Evolutionary conservation across 2,329 filamentous ascomycete genomes (phyloP).

Genomic region (Penicillium concentricum): DNA sequence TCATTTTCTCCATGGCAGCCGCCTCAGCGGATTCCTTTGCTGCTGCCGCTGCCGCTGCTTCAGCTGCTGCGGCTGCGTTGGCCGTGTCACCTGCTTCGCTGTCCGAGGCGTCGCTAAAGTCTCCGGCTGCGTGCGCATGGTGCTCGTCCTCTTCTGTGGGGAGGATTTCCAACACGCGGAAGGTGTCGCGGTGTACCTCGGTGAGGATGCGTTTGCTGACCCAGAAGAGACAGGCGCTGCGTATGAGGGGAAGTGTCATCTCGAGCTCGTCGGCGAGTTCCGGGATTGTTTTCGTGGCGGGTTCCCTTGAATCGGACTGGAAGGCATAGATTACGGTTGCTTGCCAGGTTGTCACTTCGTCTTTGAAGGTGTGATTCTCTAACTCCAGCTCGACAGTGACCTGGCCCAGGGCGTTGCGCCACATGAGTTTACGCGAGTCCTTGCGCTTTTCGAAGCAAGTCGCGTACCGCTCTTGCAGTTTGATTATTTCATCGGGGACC

Average conservation of each 20-base stretch:
- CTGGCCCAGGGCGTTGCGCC: constrained; percentile 79
- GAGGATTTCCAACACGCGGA: constrained; percentile 57
- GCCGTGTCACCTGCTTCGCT: constrained; percentile 28
- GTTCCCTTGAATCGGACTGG: constrained; percentile 45
- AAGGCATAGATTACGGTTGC: constrained; percentile 87
- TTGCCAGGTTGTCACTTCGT: constrained; percentile 78
- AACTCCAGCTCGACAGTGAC: constrained; percentile 80
- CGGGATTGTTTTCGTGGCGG: constrained; percentile 39
- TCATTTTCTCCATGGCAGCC: constrained; percentile 65
- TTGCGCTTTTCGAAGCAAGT: constrained; percentile 77
- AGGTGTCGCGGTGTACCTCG: constrained; percentile 51
- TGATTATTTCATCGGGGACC: constrained; percentile 45
- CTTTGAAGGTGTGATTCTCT: constrained; percentile 70
- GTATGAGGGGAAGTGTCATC: constrained; percentile 59
- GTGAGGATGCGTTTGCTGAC: constrained; percentile 56
- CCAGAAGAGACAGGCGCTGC: constrained; percentile 63
- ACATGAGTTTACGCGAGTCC: constrained; percentile 78
- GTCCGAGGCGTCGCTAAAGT: constrained; percentile 15
- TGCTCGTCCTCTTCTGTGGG: constrained; percentile 33
- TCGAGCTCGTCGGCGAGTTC: constrained; percentile 51
- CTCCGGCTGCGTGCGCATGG: constrained; percentile 19
- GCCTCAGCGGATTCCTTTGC: constrained; percentile 51
- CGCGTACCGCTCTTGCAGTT: constrained; percentile 69
- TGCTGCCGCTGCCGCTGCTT: constrained; percentile 42
- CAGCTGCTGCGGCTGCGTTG: constrained; percentile 39